These are phyloP conservation scores for Selenicereus undatus DNA, from an alignment of 148 eudicot genomes.

Conservation along the genomic window DNA sequence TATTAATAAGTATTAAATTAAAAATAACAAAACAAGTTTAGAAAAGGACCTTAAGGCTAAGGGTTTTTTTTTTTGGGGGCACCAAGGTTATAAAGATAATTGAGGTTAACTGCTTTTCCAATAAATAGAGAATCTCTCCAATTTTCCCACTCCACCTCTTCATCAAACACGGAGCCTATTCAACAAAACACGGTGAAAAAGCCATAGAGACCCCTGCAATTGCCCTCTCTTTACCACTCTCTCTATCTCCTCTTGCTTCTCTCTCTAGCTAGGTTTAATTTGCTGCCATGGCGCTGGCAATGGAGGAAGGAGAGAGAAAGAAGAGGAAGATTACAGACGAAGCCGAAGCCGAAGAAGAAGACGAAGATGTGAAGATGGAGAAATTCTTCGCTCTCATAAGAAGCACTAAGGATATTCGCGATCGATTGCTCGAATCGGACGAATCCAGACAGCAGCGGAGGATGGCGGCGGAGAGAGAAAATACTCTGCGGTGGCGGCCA, in stretches of 20 bases:
- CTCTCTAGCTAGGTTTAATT: not conserved
- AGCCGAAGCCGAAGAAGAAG: slow-evolving; percentile 1
- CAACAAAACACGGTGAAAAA: not conserved
- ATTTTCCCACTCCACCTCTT: not conserved
- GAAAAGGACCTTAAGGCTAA: too few species aligned
- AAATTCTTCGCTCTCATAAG: slow-evolving; percentile 27
- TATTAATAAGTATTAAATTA: too few species aligned
- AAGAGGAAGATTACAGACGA: slow-evolving; percentile 17
- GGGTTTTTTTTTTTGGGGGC: too few species aligned
- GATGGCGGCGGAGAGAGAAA: not conserved
- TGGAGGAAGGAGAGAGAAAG: slow-evolving; percentile 23
- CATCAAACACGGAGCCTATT: not conserved
- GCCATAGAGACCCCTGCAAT: not conserved
- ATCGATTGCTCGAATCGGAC: not conserved
- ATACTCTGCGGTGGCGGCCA: not conserved
- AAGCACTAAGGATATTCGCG: slow-evolving; percentile 13
- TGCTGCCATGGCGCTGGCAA: slow-evolving; percentile 6
- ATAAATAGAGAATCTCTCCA: not conserved
- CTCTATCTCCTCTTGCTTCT: not conserved
- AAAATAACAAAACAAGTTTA: too few species aligned
- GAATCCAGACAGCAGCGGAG: not conserved
- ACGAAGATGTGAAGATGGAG: slow-evolving; percentile 22
- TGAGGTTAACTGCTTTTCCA: not conserved
- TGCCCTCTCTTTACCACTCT: not conserved
- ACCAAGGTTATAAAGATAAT: not conserved